Percentiles rank a stretch among this genome's conserved stretches.
phyloP scores from a whole-genome alignment of 2,329 filamentous ascomycete species.

The Pseudogymnoascus sp. region DNA sequence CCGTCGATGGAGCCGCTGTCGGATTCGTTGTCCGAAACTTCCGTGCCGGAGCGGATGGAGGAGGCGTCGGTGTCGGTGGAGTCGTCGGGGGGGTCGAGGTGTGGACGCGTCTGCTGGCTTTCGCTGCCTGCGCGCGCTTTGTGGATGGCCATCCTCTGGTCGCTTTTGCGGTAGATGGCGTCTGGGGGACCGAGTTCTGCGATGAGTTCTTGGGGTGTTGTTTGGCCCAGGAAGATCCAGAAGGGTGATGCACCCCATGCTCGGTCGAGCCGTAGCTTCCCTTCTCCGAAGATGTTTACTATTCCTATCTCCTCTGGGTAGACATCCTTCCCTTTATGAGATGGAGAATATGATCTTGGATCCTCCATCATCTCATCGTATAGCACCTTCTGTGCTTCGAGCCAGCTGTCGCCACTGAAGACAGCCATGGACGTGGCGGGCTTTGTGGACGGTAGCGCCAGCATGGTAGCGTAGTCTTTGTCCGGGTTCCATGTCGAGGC shows the following conservation, averaged over 20 bases:
- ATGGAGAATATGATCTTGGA: constrained; percentile 60
- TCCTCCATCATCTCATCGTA: constrained; percentile 70
- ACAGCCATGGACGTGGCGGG: constrained; percentile 82
- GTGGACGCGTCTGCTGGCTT: constrained; percentile 22
- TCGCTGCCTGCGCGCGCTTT: constrained; percentile 49
- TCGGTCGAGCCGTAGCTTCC: constrained; percentile 68
- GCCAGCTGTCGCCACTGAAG: constrained; percentile 86
- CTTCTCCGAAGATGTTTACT: constrained; percentile 68
- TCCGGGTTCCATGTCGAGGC: constrained; percentile 64
- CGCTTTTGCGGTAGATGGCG: constrained; percentile 85
- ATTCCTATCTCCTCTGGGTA: constrained; percentile 85
- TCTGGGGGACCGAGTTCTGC: constrained; percentile 88
- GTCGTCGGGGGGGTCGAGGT: constrained; percentile 41
- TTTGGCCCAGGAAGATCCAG: constrained; percentile 71
- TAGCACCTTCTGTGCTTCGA: constrained; percentile 65
- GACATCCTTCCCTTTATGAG: constrained; percentile 62
- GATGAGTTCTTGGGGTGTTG: constrained; percentile 84
- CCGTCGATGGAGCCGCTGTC: constrained; percentile 49
- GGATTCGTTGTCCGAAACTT: constrained; percentile 57
- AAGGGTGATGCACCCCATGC: constrained; percentile 59
- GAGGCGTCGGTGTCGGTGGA: constrained; percentile 62
- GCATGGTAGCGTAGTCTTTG: constrained; percentile 76
- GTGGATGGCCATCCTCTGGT: constrained; percentile 82
- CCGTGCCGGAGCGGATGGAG: constrained; percentile 58
- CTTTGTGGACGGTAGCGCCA: constrained; percentile 69